Conservation (phyloP, 768 basidiomycete species). For the Termitomyces sp. region DNA sequence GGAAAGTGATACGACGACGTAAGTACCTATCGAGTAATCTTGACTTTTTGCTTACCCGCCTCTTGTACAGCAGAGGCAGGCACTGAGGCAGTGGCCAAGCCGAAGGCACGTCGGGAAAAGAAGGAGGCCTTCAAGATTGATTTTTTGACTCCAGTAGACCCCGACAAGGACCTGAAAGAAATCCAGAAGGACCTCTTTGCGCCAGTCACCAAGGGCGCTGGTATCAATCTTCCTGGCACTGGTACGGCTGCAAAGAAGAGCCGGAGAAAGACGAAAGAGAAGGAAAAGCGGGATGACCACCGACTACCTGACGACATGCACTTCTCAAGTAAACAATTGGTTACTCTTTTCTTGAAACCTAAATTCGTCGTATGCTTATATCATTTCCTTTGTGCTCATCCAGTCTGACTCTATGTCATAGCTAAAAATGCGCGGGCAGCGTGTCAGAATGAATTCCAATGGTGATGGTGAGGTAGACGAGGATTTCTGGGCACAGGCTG, state of each 20-base stretch:
- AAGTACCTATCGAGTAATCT: slow-evolving; percentile 23
- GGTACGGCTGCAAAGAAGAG: slow-evolving; percentile 40
- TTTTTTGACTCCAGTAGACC: slow-evolving; percentile 57
- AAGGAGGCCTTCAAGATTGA: slow-evolving; percentile 86
- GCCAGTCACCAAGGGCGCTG: slow-evolving; percentile 64
- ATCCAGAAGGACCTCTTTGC: slow-evolving; percentile 73
- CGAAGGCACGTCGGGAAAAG: slow-evolving; percentile 57
- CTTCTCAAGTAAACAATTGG: slow-evolving; percentile 86
- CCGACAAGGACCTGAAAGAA: slow-evolving; percentile 57
- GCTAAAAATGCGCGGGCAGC: slow-evolving; percentile 87
- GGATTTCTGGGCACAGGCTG: slow-evolving; percentile 96
- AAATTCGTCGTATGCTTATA: slow-evolving; percentile 77
- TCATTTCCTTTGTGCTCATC: slow-evolving; percentile 1
- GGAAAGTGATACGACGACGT: slow-evolving; percentile 80
- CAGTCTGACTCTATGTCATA: slow-evolving; percentile 26
- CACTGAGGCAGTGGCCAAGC: slow-evolving; percentile 45
- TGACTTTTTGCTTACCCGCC: background rate
- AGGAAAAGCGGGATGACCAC: slow-evolving; percentile 71
- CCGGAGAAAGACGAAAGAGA: slow-evolving; percentile 47
- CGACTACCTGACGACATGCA: slow-evolving; percentile 96
- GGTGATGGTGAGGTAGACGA: slow-evolving; percentile 91
- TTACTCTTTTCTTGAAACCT: slow-evolving; percentile 93
- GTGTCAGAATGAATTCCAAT: slow-evolving; percentile 51
- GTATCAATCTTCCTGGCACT: slow-evolving; percentile 65
- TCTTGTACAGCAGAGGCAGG: slow-evolving; percentile 29